Percentiles rank a stretch among this genome's conserved stretches.
Conservation (phyloP, 164 flowering plant species). For the Stephania cephalantha region DNA sequence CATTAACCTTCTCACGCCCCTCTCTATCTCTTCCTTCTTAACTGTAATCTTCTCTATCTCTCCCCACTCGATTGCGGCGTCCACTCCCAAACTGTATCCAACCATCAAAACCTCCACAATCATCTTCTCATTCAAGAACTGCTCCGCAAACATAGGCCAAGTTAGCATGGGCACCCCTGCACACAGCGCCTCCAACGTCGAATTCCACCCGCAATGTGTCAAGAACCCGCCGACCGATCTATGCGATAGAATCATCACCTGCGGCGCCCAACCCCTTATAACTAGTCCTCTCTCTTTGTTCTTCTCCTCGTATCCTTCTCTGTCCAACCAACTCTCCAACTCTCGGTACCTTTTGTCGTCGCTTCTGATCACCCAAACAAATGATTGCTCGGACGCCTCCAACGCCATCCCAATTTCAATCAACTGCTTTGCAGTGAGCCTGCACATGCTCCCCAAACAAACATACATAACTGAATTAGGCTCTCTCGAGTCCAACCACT, state of each 20-base stretch:
- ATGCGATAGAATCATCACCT: constrained; percentile 46
- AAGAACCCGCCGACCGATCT: constrained; percentile 45
- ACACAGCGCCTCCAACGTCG: constrained; percentile 11
- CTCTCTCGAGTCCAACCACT: constrained; percentile 37
- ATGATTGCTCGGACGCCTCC: constrained; percentile 38
- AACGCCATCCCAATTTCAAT: constrained; percentile 44
- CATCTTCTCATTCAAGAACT: constrained; percentile 28
- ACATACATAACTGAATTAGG: constrained; percentile 39
- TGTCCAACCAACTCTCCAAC: constrained; percentile 32
- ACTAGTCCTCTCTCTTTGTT: constrained; percentile 39
- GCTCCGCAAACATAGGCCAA: constrained; percentile 10
- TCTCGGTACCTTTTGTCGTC: constrained; percentile 12
- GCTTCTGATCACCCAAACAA: constrained; percentile 39
- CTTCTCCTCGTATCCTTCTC: constrained; percentile 38
- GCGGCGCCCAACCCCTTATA: constrained; percentile 66
- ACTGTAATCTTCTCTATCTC: constrained; percentile 24
- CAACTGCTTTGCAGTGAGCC: constrained; percentile 21
- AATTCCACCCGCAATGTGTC: constrained; percentile 58
- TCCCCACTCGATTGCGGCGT: constrained; percentile 13
- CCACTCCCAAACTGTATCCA: constrained; percentile 23
- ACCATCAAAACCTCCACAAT: constrained; percentile 24
- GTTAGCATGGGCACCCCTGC: constrained; percentile 8
- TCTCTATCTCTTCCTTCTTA: constrained; percentile 29
- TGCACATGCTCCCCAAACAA: constrained; percentile 41
- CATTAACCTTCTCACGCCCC: constrained; percentile 30